Percentiles rank a stretch among this genome's conserved stretches.
Conservation (phyloP, 129 eudicot species). For the Calendula officinalis region DNA sequence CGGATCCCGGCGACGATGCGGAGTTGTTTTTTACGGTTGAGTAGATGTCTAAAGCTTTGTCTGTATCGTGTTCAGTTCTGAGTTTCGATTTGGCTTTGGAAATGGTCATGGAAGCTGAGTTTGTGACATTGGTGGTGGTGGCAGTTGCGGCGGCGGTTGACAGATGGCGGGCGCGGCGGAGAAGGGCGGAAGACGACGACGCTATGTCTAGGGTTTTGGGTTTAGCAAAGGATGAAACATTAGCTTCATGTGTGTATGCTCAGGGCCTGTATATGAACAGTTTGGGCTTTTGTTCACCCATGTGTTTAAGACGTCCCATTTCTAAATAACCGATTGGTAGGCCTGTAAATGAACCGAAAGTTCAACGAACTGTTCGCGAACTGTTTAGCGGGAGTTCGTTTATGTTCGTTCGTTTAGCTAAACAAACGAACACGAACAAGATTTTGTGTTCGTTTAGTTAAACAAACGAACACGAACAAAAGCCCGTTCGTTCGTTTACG, state of each 20-base stretch:
- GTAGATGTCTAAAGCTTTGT: slow-evolving; percentile 72
- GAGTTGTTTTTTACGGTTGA: slow-evolving; percentile 50
- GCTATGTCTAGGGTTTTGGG: slow-evolving; percentile 68
- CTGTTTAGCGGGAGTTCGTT: too few relatives aligned
- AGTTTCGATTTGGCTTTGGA: slow-evolving; percentile 69
- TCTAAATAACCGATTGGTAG: too few relatives aligned
- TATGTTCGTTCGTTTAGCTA: too few relatives aligned
- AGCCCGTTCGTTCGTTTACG: too few relatives aligned
- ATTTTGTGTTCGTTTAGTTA: too few relatives aligned
- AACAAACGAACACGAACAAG: too few relatives aligned
- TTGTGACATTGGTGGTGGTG: slow-evolving; percentile 12
- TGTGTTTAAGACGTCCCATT: too few relatives aligned
- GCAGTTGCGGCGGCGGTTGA: slow-evolving; percentile 46
- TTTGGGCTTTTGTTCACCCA: slow-evolving; percentile 34
- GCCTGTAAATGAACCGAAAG: too few relatives aligned
- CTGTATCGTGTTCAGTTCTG: slow-evolving; percentile 61
- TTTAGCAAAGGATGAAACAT: background rate
- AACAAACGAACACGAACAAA: too few relatives aligned
- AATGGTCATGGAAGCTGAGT: slow-evolving; percentile 38
- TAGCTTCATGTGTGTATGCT: background rate
- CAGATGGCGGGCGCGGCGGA: slow-evolving; percentile 61
- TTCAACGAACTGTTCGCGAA: too few relatives aligned
- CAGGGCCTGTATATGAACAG: background rate
- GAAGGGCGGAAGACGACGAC: slow-evolving; percentile 42
- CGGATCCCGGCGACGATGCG: slow-evolving; percentile 43